Conservation (phyloP, 2,329 filamentous ascomycete species). For the Neocatenulostroma microsporum region DNA sequence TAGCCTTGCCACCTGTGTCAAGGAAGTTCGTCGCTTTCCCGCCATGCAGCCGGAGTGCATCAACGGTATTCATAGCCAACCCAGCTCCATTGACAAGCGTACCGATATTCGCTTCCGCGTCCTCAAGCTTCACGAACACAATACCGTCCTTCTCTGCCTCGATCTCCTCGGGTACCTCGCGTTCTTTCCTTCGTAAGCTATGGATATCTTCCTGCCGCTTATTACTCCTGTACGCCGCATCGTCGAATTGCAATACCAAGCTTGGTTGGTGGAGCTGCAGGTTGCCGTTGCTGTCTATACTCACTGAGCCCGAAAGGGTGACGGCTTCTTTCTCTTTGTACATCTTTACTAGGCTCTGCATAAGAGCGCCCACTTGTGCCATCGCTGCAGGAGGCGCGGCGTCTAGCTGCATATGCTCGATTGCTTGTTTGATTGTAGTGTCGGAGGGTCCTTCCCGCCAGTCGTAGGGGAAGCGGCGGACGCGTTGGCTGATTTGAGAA, state of each 20-base stretch:
- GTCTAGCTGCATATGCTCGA: constrained; percentile 48
- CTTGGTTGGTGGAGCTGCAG: constrained; percentile 43
- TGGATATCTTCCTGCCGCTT: constrained; percentile 57
- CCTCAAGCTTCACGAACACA: constrained; percentile 61
- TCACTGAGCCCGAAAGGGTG: constrained; percentile 47
- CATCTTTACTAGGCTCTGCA: constrained; percentile 50
- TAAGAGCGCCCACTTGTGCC: constrained; percentile 40
- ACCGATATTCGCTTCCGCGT: constrained; percentile 57
- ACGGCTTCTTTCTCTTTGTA: constrained; percentile 61
- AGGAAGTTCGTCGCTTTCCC: constrained; percentile 74
- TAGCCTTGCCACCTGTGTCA: constrained; percentile 85
- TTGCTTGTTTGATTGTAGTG: constrained; percentile 34
- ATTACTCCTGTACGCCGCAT: constrained; percentile 57
- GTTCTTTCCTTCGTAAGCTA: constrained; percentile 44
- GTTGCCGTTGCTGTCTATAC: constrained; percentile 32
- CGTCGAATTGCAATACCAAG: constrained; percentile 59
- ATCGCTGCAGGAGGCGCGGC: constrained; percentile 38
- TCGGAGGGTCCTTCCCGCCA: constrained; percentile 43
- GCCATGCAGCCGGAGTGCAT: constrained; percentile 61
- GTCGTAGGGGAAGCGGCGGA: constrained; percentile 54
- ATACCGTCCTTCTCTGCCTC: constrained; percentile 64
- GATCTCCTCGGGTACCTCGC: constrained; percentile 50
- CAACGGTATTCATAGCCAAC: constrained; percentile 84
- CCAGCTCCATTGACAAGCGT: constrained; percentile 85
- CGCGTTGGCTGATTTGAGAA: constrained; percentile 35